Conservation (phyloP, 495 filamentous ascomycete species). For the Neurospora sp. region DNA sequence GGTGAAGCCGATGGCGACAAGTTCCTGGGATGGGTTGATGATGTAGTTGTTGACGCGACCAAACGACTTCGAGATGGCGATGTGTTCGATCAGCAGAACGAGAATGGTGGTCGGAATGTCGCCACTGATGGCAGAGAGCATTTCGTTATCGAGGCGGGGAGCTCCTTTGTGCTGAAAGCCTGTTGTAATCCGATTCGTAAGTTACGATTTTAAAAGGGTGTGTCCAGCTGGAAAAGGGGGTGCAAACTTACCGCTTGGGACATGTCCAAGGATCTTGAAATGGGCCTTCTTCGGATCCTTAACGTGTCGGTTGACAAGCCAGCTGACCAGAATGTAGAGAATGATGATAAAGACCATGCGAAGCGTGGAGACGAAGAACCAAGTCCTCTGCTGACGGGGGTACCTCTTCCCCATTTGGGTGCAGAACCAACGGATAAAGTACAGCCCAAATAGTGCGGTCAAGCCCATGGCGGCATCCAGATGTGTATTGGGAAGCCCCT, state of each 20-base stretch:
- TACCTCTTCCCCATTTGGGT: slow-evolving; percentile 31
- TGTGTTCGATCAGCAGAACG: slow-evolving; percentile 45
- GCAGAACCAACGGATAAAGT: slow-evolving; percentile 38
- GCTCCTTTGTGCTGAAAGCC: slow-evolving; percentile 35
- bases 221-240: neutral
- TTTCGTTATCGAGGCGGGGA: slow-evolving; percentile 22
- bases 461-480: slow-evolving; percentile 46
- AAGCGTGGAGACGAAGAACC: slow-evolving; percentile 37
- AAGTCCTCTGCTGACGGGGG: slow-evolving; percentile 25
- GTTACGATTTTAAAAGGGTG: neutral
- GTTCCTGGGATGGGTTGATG: slow-evolving; percentile 44
- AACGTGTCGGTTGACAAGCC: slow-evolving; percentile 23
- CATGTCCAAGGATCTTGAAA: slow-evolving; percentile 32
- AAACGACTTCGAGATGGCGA: slow-evolving; percentile 46
- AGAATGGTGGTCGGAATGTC: slow-evolving; percentile 34
- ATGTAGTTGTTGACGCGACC: slow-evolving; percentile 46
- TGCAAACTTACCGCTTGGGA: slow-evolving; percentile 30
- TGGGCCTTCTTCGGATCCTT: slow-evolving; percentile 19
- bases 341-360: slow-evolving; percentile 36
- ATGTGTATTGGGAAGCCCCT: slow-evolving; percentile 31
- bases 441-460: slow-evolving; percentile 38
- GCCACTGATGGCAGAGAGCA: slow-evolving; percentile 24
- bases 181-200: slow-evolving; percentile 6
- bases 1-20: slow-evolving; percentile 44
- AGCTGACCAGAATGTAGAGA: slow-evolving; percentile 34